A percentile compares a stretch with the other conserved stretches of the same genome.
These are phyloP conservation scores for Limnomonas spitsbergensis DNA, from an alignment of 139 green algal genomes.

Conservation along the genomic window DNA sequence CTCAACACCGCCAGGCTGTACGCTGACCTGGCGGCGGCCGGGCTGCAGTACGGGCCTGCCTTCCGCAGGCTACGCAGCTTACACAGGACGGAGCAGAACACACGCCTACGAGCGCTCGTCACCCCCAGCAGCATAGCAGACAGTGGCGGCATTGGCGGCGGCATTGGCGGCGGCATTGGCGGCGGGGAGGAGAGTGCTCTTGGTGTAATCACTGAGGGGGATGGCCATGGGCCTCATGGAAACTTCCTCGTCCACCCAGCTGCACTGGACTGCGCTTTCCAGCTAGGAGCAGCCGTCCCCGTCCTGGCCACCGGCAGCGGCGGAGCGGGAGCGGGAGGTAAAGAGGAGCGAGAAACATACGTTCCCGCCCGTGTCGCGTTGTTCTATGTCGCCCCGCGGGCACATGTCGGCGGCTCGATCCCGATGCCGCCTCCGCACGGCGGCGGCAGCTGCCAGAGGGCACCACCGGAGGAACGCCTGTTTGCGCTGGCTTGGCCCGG, in stretches of 20 bases:
- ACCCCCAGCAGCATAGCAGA: background rate
- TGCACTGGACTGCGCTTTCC: slow-evolving; percentile 51
- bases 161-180: background rate
- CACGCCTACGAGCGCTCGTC: background rate
- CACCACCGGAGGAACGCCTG: no score
- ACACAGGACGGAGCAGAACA: slow-evolving; percentile 32
- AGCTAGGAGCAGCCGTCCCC: slow-evolving; percentile 52
- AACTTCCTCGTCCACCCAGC: slow-evolving; percentile 30
- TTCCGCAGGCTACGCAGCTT: slow-evolving; percentile 77
- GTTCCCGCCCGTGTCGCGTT: slow-evolving; percentile 1
- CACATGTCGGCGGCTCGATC: background rate
- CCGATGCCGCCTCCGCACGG: no score
- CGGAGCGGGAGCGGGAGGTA: no score
- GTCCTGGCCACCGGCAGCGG: no score
- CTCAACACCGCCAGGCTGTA: slow-evolving; percentile 60
- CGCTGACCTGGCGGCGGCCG: slow-evolving; percentile 58
- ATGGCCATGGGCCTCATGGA: no score
- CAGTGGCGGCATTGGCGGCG: background rate
- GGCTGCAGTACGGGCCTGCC: slow-evolving; percentile 78
- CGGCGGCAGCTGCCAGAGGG: no score
- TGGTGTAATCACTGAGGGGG: background rate
- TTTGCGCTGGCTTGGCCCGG: no score
- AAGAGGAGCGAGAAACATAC: background rate
- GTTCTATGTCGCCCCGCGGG: background rate
- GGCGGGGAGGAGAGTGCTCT: background rate